Evolutionary conservation across 805 yeast species (phyloP).

Genomic region (Grigorovia humatica): DNA sequence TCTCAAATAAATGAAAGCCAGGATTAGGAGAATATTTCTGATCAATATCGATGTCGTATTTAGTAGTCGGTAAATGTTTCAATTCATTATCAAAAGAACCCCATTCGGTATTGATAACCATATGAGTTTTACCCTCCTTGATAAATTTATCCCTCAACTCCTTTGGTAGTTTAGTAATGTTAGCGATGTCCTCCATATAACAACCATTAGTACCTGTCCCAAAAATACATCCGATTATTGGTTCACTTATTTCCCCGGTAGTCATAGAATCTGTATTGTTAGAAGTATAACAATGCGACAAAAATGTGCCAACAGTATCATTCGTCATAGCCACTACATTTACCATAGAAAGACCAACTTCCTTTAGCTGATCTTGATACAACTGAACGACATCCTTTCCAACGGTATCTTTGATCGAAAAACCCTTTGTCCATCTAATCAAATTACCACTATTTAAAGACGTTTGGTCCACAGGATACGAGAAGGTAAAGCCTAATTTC

Average conservation of each 20-base stretch:
- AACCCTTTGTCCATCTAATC: constrained; percentile 95
- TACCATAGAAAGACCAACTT: constrained; percentile 44
- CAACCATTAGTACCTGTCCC: constrained; percentile 99
- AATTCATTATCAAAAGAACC: constrained; percentile 90
- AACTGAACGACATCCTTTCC: constrained; percentile 71
- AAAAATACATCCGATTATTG: constrained; percentile 81
- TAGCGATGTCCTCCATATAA: constrained; percentile 64
- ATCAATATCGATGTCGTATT: constrained; percentile 67
- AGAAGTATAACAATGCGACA: constrained; percentile 77
- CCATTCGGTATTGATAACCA: constrained; percentile 96
- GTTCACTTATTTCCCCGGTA: constrained; percentile 54
- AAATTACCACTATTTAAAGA: constrained; percentile 69
- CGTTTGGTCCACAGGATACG: constrained; percentile 86
- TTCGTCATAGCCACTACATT: constrained; percentile 81
- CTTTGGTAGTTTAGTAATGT: constrained; percentile 60
- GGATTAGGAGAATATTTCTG: constrained; percentile 59
- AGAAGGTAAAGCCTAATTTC: constrained; percentile 86
- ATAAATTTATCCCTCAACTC: constrained; percentile 30
- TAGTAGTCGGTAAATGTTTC: constrained; percentile 63
- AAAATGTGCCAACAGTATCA: constrained; percentile 90
- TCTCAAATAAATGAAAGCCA: constrained; percentile 87
- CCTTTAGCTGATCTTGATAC: constrained; percentile 61
- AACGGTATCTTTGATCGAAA: constrained; percentile 72
- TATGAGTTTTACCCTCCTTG: constrained; percentile 43
- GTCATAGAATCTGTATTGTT: constrained; percentile 36